Evolutionary conservation across 768 basidiomycete genomes (phyloP).

Genomic region (Cubamyces sp.): DNA sequence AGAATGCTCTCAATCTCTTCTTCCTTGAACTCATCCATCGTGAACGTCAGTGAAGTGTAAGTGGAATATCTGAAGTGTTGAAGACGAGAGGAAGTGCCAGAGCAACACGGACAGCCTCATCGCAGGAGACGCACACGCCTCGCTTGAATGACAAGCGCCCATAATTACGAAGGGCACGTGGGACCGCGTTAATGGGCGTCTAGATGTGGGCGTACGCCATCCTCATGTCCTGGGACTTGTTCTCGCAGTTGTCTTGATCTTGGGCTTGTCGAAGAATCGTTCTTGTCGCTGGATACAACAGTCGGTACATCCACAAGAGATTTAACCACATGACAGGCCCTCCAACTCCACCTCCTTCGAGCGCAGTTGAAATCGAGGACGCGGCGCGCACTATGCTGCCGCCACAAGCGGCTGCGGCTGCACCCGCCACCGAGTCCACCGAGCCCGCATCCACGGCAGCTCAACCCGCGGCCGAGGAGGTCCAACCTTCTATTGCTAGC

Average conservation of each 20-base stretch:
- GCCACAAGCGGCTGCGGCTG: constrained; percentile 13
- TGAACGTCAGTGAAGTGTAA: neutral
- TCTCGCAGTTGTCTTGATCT: no score
- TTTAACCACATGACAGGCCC: constrained; percentile 57
- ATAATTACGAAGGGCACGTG: constrained; percentile 5
- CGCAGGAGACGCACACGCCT: neutral
- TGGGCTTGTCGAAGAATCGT: no score
- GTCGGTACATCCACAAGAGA: neutral
- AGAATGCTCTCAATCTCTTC: constrained; percentile 86
- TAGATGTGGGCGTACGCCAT: constrained; percentile 11
- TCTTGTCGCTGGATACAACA: no score
- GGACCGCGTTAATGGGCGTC: constrained; percentile 4
- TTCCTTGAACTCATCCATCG: constrained; percentile 55
- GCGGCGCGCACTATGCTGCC: constrained; percentile 36
- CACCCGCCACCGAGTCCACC: constrained; percentile 10
- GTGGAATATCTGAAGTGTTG: neutral
- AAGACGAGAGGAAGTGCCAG: neutral
- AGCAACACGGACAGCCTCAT: constrained; percentile 11
- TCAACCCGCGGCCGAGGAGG: neutral
- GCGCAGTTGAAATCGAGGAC: constrained; percentile 60
- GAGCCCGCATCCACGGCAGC: constrained; percentile 6
- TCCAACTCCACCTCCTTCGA: constrained; percentile 66
- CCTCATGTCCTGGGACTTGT: neutral
- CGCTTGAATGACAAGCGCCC: constrained; percentile 1
- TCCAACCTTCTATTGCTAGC: neutral